These are phyloP conservation scores for Penicillium psychrosexuale DNA, from an alignment of 2,329 filamentous ascomycete genomes.

Conservation along the genomic window DNA sequence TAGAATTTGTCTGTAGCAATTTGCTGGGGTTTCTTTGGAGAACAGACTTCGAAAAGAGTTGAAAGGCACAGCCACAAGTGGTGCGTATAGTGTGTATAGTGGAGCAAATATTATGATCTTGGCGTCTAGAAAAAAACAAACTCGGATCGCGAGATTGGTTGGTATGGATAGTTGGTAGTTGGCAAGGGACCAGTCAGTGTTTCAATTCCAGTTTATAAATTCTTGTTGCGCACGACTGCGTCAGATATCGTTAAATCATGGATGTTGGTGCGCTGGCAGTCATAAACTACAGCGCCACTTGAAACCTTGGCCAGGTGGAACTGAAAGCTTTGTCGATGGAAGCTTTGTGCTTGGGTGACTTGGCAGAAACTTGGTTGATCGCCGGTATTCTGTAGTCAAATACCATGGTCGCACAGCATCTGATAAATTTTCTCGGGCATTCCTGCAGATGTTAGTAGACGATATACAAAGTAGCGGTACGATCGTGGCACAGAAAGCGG, in stretches of 20 bases:
- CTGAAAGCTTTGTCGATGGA: constrained; percentile 1
- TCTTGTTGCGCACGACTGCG: neutral
- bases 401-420: neutral
- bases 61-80: constrained; percentile 7
- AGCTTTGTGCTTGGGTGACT: constrained; percentile 4
- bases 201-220: neutral
- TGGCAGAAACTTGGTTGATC: neutral
- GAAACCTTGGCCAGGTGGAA: neutral
- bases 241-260: neutral
- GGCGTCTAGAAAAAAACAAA: neutral
- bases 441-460: neutral
- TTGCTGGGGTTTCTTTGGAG: neutral
- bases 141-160: neutral
- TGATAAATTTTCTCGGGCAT: neutral
- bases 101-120: constrained; percentile 4
- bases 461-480: neutral
- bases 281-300: neutral
- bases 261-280: neutral
- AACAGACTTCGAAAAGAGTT: neutral
- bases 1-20: constrained; percentile 1
- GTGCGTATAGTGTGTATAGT: neutral
- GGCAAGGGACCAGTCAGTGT: neutral
- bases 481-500: neutral
- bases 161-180: neutral
- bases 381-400: neutral